phyloP scores from a whole-genome alignment of 2,329 filamentous ascomycete species.

The Neonectria faginata region DNA sequence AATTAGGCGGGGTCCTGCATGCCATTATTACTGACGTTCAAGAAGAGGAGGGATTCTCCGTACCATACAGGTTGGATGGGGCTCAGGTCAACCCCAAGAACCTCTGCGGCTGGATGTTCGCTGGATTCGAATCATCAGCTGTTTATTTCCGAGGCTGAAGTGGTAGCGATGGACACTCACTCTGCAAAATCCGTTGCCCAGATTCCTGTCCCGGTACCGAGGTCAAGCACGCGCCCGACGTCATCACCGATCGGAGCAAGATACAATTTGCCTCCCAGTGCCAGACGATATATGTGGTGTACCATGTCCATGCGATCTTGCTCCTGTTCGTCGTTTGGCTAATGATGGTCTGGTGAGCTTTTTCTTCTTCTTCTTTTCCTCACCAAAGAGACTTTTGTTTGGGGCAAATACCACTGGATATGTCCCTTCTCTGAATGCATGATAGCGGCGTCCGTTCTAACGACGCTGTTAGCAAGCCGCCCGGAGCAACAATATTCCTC shows the following conservation, averaged over 20 bases:
- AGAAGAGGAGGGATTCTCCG: neutral
- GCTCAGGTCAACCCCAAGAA: conserved; percentile 28
- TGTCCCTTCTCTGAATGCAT: conserved; percentile 20
- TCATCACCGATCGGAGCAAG: conserved; percentile 20
- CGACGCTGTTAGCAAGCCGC: neutral
- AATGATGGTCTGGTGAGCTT: neutral
- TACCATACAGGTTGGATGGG: conserved; percentile 30
- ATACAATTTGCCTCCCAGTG: conserved; percentile 17
- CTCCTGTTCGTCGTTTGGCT: conserved; percentile 29
- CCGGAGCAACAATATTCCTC: neutral
- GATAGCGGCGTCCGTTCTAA: conserved; percentile 29
- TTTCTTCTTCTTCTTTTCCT: neutral
- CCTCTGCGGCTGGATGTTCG: conserved; percentile 24
- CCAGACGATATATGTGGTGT: conserved; percentile 23
- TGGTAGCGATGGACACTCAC: conserved; percentile 8
- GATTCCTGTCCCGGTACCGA: conserved; percentile 17
- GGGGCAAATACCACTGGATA: conserved; percentile 4
- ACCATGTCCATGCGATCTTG: conserved; percentile 27
- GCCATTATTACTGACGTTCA: neutral
- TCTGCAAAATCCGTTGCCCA: conserved; percentile 24
- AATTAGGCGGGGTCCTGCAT: conserved; percentile 26
- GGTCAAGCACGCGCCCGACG: conserved; percentile 23
- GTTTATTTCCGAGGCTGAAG: neutral
- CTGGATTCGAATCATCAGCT: conserved; percentile 12
- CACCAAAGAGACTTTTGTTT: neutral